These are phyloP conservation scores for Usnea hakonensis DNA, from an alignment of 495 filamentous ascomycete genomes.

Conservation along the genomic window DNA sequence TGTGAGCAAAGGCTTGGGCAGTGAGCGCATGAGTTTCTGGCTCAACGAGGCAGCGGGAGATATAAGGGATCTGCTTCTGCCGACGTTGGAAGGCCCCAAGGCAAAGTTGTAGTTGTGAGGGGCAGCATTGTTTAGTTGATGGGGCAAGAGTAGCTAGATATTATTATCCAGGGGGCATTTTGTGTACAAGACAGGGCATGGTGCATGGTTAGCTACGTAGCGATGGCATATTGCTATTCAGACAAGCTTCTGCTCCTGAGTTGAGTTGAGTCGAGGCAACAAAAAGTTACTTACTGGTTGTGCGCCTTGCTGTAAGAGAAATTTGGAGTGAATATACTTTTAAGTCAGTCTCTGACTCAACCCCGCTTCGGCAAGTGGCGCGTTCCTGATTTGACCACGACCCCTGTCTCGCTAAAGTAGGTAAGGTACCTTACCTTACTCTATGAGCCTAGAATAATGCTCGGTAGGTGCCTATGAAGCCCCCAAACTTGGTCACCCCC, in stretches of 20 bases:
- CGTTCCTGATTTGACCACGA: constrained; percentile 11
- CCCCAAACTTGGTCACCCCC: too few relatives aligned
- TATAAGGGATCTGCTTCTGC: constrained; percentile 78
- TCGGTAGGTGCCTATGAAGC: too few relatives aligned
- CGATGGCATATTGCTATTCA: background rate
- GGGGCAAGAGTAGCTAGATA: background rate
- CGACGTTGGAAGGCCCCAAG: constrained; percentile 75
- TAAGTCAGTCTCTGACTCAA: background rate
- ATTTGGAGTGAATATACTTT: too few relatives aligned
- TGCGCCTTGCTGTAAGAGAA: too few relatives aligned
- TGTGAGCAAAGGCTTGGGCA: constrained; percentile 84
- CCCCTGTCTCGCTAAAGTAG: too few relatives aligned
- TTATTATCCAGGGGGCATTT: background rate
- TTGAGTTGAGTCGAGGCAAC: too few relatives aligned
- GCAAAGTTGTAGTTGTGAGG: constrained; percentile 62
- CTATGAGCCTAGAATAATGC: too few relatives aligned
- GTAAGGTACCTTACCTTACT: too few relatives aligned
- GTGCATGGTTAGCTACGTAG: background rate
- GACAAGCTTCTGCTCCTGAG: too few relatives aligned
- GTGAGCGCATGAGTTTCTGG: constrained; percentile 89
- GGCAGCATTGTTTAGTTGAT: background rate
- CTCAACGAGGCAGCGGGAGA: constrained; percentile 89
- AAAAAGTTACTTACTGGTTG: too few relatives aligned
- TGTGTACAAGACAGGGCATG: background rate
- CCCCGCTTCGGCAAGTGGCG: constrained; percentile 3